Percentiles rank a stretch among this genome's conserved stretches.
These are phyloP conservation scores for Pisolithus tinctorius DNA, from an alignment of 768 basidiomycete genomes.

Conservation along the genomic window DNA sequence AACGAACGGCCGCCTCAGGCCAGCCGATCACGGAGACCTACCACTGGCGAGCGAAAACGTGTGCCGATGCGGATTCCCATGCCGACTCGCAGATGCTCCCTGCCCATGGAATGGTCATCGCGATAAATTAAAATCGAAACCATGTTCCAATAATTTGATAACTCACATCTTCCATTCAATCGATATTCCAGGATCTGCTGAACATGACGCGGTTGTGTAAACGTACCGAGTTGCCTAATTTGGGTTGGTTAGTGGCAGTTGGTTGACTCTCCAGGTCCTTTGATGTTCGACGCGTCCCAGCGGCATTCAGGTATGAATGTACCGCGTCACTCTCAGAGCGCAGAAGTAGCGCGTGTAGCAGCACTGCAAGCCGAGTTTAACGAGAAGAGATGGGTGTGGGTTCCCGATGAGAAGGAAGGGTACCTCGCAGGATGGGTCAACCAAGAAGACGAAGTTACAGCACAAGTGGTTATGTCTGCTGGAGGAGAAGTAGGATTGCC, in stretches of 20 bases:
- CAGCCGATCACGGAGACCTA: no score
- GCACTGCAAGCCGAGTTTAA: constrained; percentile 94
- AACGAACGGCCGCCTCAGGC: no score
- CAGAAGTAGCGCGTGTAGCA: constrained; percentile 75
- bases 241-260: neutral
- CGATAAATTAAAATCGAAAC: neutral
- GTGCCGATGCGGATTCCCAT: no score
- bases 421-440: constrained; percentile 95
- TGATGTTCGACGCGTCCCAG: neutral
- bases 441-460: constrained; percentile 75
- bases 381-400: constrained; percentile 99
- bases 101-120: neutral
- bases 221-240: neutral
- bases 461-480: constrained; percentile 78
- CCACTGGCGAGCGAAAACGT: no score
- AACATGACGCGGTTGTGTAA: neutral
- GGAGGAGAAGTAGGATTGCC: constrained; percentile 63
- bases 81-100: neutral
- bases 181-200: neutral
- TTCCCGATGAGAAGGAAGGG: constrained; percentile 86
- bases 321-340: constrained; percentile 43
- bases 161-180: neutral
- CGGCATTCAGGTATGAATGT: constrained; percentile 36
- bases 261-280: neutral
- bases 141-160: neutral